Evolutionary conservation across 2,329 filamentous ascomycete genomes (phyloP), one percentile per base, ranked within the genome.

Genomic region (Fusarium vanettenii): DNA sequence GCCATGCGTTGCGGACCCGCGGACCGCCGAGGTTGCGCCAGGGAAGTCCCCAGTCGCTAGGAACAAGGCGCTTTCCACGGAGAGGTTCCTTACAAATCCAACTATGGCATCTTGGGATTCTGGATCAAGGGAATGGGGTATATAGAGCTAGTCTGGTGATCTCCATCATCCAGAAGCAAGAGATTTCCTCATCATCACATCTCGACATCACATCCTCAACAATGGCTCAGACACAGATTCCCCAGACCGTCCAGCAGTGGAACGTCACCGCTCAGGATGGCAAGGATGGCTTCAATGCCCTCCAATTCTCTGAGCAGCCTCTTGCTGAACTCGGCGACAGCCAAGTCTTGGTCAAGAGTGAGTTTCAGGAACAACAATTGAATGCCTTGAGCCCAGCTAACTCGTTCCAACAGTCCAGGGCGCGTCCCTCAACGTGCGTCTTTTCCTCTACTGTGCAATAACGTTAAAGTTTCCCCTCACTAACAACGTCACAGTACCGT

Each of bases 291-390:
- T 92, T 94, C 77, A 89, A 93, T 56, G 86, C 85, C 48, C 86
- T 95, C 43, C 82, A 86, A 76, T 88, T 89, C 76, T 83, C 87
- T 69, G 86, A 90, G 75, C 83, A 88, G 57, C 86, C 87, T 1
- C 79, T 94, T 4, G 91, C 92, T 16, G 83, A 90, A 73, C 79
- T 92, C 2, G 92, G 92, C 56, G 92, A 94, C 64, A 89, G 89
- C 71, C 91, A 95, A 29, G 92, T 95, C 7, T 87, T 95, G 37
- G 90, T 95, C 76, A 93, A 92, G 82, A 64, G 82, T 83, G 66
- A 39, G 81, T 77, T 25, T 18, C 29, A 50, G 18, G 25, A 20
- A 31, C 27, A 20, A 43, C n/a, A n/a, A 43, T 22, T n/a, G 29
- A 39, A 6, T 37, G 18, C 8, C 20, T 22, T 10, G 8, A 35